Evolutionary conservation across 2,329 filamentous ascomycete species (phyloP), one percentile per base, ranked within the genome.

Genomic region (Scopulariopsis brevicaulis): DNA sequence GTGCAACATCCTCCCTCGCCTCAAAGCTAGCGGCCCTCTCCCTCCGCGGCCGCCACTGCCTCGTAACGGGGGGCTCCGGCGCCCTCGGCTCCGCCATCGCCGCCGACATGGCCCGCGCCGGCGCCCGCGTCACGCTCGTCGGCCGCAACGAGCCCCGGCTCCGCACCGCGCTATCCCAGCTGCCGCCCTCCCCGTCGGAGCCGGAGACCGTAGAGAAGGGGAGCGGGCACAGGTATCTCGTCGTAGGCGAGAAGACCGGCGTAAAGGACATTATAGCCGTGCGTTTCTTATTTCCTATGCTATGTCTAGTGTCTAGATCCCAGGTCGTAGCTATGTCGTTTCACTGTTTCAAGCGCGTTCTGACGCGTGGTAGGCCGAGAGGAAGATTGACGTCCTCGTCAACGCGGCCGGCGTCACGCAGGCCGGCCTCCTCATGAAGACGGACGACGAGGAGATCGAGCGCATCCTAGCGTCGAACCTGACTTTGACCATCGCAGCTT

Each of bases 331-430:
- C 8, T 32, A 8, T 32, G 28, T 8, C 8, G 28, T 32, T 32
- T 32, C 28, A 32, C 28, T 32, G 28, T 32, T 32, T 32, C 28
- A 8, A 32, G 8, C 4, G 28, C 8, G 28, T 8, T 50, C 46
- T 50, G 46, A 50, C 46, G 5, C 6, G 46, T 54, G 22, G 34
- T 53, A 57, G 55, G 55, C 55, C 34, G 55, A 57, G 48, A 52
- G 55, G 37, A 57, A 57, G 55, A 53, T 75, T 10, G 77, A 82
- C 64, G 74, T 93, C 34, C 79, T 96, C 1, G 79, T 96, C 62
- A 95, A 96, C 66, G 87, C 88, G 28, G 90, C 90, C 0, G 91
- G 90, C 11, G 75, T 91, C 24, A 77, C 85, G 0, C 84, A 90
- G 63, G 78, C 77, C 14, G 80, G 77, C 0, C 74, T 90, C 1